Percentiles rank a stretch among this genome's conserved stretches.
phyloP scores from a whole-genome alignment of 2,329 filamentous ascomycete genomes.

The Aureobasidium vineae region DNA sequence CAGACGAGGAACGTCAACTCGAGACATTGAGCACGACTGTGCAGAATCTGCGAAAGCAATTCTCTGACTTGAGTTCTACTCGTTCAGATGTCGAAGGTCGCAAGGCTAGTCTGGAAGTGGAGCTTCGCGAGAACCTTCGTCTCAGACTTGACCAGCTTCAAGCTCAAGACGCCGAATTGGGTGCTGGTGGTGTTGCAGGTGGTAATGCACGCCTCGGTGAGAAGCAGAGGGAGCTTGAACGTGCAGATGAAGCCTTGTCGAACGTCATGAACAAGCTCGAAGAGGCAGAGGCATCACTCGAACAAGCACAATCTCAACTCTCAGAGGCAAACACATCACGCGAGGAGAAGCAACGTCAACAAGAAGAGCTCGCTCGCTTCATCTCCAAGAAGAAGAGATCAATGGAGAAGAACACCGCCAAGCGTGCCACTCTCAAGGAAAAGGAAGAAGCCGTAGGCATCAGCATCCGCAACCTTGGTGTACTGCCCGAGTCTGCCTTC shows the following conservation, averaged over 20 bases:
- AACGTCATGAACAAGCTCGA: slow-evolving; percentile 66
- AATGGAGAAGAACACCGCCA: slow-evolving; percentile 89
- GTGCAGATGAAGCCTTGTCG: slow-evolving; percentile 66
- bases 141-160: slow-evolving; percentile 85
- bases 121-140: slow-evolving; percentile 83
- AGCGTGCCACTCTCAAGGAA: slow-evolving; percentile 74
- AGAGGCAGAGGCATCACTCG: slow-evolving; percentile 73
- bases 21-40: slow-evolving; percentile 67
- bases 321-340: slow-evolving; percentile 59
- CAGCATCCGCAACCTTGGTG: slow-evolving; percentile 89
- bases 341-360: slow-evolving; percentile 64
- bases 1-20: slow-evolving; percentile 78
- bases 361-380: slow-evolving; percentile 70
- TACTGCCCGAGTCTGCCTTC: slow-evolving; percentile 90
- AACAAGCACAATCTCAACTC: slow-evolving; percentile 55
- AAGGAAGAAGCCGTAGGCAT: slow-evolving; percentile 78
- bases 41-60: slow-evolving; percentile 72
- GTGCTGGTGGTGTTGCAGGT: slow-evolving; percentile 45
- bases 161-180: slow-evolving; percentile 68
- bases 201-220: slow-evolving; percentile 67
- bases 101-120: slow-evolving; percentile 81
- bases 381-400: slow-evolving; percentile 85
- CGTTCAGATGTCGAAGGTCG: slow-evolving; percentile 74
- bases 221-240: slow-evolving; percentile 76
- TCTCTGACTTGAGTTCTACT: slow-evolving; percentile 69